A percentile compares a stretch with the other conserved stretches of the same genome.
phyloP scores from a whole-genome alignment of 208 protist genomes.

The Endotrypanum monterogeii region DNA sequence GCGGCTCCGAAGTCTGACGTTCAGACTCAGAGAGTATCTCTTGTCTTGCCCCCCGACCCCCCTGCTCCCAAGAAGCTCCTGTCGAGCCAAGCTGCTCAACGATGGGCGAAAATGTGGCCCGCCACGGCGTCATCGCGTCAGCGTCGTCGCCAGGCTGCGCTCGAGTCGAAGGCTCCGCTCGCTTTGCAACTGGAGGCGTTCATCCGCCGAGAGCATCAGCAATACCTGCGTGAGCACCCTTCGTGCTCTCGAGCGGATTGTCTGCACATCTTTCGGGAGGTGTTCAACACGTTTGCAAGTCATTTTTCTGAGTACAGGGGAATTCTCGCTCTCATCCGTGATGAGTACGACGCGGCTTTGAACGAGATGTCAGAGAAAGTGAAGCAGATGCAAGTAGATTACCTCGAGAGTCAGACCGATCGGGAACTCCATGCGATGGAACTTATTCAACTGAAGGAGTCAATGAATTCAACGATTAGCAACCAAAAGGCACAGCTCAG shows the following conservation, averaged over 20 bases:
- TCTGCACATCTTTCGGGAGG: constrained; percentile 86
- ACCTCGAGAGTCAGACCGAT: constrained; percentile 76
- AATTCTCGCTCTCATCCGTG: constrained; percentile 74
- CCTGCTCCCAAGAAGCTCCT: constrained; percentile 4
- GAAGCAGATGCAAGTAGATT: constrained; percentile 47
- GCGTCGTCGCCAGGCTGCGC: constrained; percentile 19
- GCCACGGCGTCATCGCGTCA: constrained; percentile 23
- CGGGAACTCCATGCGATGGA: constrained; percentile 78
- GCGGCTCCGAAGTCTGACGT: constrained; percentile 15
- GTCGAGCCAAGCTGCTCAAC: constrained; percentile 6
- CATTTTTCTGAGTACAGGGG: constrained; percentile 84
- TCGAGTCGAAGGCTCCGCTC: constrained; percentile 65
- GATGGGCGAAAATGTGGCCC: constrained; percentile 30
- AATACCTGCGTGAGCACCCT: constrained; percentile 68
- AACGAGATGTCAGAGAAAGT: constrained; percentile 54
- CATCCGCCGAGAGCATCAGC: constrained; percentile 73
- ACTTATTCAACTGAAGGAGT: constrained; percentile 77
- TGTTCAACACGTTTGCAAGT: constrained; percentile 70
- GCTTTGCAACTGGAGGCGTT: constrained; percentile 85
- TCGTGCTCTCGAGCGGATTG: constrained; percentile 67
- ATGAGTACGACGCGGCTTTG: constrained; percentile 84
- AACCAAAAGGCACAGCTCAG: constrained; percentile 84
- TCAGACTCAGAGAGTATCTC: constrained; percentile 2
- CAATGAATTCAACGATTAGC: constrained; percentile 76
- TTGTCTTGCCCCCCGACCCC: not conserved